Conservation (phyloP, 345 rosid genomes). For the Geranium brycei region DNA sequence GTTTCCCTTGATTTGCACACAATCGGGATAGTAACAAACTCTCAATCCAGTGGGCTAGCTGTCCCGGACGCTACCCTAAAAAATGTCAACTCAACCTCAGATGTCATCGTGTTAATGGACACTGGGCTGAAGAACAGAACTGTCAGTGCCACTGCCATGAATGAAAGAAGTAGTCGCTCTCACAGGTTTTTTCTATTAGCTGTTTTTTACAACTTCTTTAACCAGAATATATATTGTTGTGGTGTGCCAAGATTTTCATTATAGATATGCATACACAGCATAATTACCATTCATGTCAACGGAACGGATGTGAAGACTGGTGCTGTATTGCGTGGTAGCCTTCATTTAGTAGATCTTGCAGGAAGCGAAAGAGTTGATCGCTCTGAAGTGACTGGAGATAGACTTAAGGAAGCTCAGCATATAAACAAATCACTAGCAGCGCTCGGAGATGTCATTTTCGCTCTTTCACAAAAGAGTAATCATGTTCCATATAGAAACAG, state of each 20-base stretch:
- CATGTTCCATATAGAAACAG: conserved; percentile 95
- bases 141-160: conserved; percentile 64
- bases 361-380: conserved; percentile 98
- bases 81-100: conserved; percentile 53
- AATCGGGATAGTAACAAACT: conserved; percentile 48
- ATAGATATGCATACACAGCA: conserved; percentile 29
- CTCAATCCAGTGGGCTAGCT: conserved; percentile 57
- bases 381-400: conserved; percentile 75
- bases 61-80: conserved; percentile 92
- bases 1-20: conserved; percentile 62
- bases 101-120: conserved; percentile 67
- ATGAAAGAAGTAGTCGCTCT: conserved; percentile 94
- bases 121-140: conserved; percentile 67
- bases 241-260: conserved; percentile 2
- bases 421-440: conserved; percentile 90
- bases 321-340: conserved; percentile 44
- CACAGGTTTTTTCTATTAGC: conserved; percentile 39
- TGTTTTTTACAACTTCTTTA: neutral
- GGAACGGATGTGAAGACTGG: conserved; percentile 64
- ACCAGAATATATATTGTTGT: neutral
- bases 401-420: conserved; percentile 91
- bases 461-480: conserved; percentile 71
- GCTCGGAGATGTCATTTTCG: conserved; percentile 86
- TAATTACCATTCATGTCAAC: conserved; percentile 70
- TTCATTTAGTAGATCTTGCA: conserved; percentile 91